Evolutionary conservation across 345 rosid genomes (phyloP), one percentile per base, ranked within the genome.

Genomic region (Barbarea vulgaris): DNA sequence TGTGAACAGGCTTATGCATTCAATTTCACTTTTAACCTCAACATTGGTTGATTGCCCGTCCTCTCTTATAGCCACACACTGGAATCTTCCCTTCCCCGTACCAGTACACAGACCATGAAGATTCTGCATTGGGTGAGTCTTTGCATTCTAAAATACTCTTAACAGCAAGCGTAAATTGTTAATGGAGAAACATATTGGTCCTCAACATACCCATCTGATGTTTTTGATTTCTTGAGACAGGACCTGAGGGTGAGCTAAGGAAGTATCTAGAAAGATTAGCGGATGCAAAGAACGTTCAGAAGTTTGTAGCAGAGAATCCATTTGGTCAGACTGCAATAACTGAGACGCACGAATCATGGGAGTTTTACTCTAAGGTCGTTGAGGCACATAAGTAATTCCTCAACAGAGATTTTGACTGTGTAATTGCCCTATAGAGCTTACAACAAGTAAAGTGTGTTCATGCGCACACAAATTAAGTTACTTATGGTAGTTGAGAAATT

Each of bases 71-170:
- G 98, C 85, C 80, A 19, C 71, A 91, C 70, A 91, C 89, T 69
- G 95, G 87, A 57, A 73, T 91, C 72, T 94, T 94, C 80, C 98
- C 98, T 17, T 61, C n/a, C 65, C 60, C 95, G 0, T 94, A 87
- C 57, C 9, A 30, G 42, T 74, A 84, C 83, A 81, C 21, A 42
- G 58, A 87, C 66, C 3, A 15, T 1, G 14, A 50, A 52, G 97
- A 94, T 81, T 73, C 69, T 81, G 84, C 91, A 50, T 80, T 94
- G 79, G 98, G 97, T 93, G 64, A 87, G 96, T 69, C 41, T 77
- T 44, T 28, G 24, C 52, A 24, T 51, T 47, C 3, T 46, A 37
- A 8, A 46, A 46, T 39, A 17, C 14, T 25, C 24, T n/a, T n/a
- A 42, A 44, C 56, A 51, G 8, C 31, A 61, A 41, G 25, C 18